Conservation (phyloP, 2,329 filamentous ascomycete genomes). For the Pyrenophora graminea region DNA sequence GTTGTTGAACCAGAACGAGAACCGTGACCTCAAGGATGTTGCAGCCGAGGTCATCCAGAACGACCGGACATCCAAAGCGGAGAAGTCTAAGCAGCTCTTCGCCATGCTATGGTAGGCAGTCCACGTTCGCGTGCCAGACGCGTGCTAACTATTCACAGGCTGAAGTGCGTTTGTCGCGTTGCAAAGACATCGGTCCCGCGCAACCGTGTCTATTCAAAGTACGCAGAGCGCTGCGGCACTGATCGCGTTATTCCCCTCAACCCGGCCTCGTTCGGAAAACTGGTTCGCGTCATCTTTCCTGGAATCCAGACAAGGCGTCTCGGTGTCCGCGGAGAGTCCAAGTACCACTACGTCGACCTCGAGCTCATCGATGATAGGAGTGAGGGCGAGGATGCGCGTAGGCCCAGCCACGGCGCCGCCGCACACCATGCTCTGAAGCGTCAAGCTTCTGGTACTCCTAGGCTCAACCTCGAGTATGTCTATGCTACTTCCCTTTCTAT, state of each 20-base stretch:
- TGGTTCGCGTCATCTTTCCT: conserved; percentile 94
- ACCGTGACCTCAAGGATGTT: conserved; percentile 70
- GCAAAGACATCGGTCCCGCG: conserved; percentile 86
- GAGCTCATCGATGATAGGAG: conserved; percentile 54
- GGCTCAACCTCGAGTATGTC: conserved; percentile 44
- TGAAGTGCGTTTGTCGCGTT: conserved; percentile 69
- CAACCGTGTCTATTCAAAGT: conserved; percentile 92
- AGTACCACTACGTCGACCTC: conserved; percentile 83
- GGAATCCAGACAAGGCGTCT: conserved; percentile 90
- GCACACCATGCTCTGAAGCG: conserved; percentile 34
- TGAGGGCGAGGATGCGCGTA: conserved; percentile 31
- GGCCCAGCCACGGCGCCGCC: conserved; percentile 27
- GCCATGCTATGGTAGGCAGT: conserved; percentile 79
- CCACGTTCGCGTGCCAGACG: not conserved
- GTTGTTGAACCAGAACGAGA: conserved; percentile 70
- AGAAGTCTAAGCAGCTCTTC: conserved; percentile 83
- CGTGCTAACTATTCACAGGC: conserved; percentile 57
- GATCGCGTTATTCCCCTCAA: conserved; percentile 95
- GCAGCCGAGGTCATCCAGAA: conserved; percentile 77
- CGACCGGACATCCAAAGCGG: conserved; percentile 78
- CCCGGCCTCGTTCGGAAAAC: conserved; percentile 95
- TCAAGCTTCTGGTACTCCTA: conserved; percentile 38
- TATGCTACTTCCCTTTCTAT: not conserved
- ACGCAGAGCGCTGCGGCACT: conserved; percentile 88
- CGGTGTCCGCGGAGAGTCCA: conserved; percentile 93